These are phyloP conservation scores for Nakazawaea populi DNA, from an alignment of 805 yeast genomes.

Conservation along the genomic window DNA sequence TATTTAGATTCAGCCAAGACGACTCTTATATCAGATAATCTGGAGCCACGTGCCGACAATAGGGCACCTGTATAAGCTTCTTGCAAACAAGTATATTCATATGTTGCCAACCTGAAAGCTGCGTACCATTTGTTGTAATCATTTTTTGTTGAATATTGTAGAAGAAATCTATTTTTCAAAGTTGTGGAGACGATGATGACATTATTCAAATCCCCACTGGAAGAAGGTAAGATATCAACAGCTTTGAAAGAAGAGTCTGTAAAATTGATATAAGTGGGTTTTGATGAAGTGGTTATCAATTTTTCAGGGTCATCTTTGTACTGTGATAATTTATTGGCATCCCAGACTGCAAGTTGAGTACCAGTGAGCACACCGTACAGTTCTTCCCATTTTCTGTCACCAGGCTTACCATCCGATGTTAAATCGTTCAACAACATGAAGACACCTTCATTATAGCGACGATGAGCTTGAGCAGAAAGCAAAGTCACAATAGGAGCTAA, in stretches of 20 bases:
- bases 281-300: constrained; percentile 52
- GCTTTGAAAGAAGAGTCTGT: constrained; percentile 86
- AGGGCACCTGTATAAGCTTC: constrained; percentile 97
- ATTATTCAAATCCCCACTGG: constrained; percentile 63
- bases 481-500: constrained; percentile 68
- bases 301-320: constrained; percentile 41
- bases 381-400: constrained; percentile 82
- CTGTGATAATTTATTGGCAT: constrained; percentile 58
- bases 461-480: constrained; percentile 65
- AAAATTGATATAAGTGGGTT: constrained; percentile 85
- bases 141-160: constrained; percentile 67
- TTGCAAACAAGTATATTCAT: constrained; percentile 78
- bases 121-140: constrained; percentile 74
- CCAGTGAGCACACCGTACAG: constrained; percentile 91
- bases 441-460: constrained; percentile 72
- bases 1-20: constrained; percentile 80
- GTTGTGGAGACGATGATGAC: constrained; percentile 91
- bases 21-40: constrained; percentile 80
- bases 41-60: constrained; percentile 84
- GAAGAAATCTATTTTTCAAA: constrained; percentile 75
- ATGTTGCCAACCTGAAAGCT: constrained; percentile 74
- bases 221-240: constrained; percentile 54
- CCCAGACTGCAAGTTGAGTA: constrained; percentile 90
- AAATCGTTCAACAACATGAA: constrained; percentile 69
- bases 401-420: constrained; percentile 81